These are phyloP conservation scores for Escallonia herrerae DNA, from an alignment of 129 eudicot species.

Conservation along the genomic window DNA sequence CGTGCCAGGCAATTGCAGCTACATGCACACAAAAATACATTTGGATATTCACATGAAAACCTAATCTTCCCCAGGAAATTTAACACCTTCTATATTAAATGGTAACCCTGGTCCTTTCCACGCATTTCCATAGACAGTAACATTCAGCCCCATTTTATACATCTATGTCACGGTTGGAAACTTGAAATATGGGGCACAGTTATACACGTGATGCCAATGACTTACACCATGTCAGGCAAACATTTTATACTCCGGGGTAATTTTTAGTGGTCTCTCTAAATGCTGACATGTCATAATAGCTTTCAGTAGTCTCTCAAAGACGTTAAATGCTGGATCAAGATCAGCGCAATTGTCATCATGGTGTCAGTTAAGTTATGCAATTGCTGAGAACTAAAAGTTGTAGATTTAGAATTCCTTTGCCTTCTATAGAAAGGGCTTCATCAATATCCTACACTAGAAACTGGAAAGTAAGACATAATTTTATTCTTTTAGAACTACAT, in stretches of 20 bases:
- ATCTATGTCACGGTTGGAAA: too few species aligned
- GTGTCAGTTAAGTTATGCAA: background rate
- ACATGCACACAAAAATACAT: constrained; percentile 1
- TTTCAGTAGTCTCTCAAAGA: too few species aligned
- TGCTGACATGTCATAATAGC: too few species aligned
- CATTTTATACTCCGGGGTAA: too few species aligned
- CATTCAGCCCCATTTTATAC: background rate
- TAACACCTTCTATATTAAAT: background rate
- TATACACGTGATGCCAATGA: too few species aligned
- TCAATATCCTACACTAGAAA: background rate
- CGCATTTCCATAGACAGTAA: background rate
- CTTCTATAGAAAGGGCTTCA: background rate
- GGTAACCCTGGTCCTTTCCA: background rate
- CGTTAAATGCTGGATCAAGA: background rate
- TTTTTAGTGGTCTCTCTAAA: too few species aligned
- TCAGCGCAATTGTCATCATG: background rate
- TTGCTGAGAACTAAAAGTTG: background rate
- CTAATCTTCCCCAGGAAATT: background rate
- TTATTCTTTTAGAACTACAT: background rate
- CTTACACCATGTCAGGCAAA: too few species aligned
- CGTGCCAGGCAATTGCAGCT: constrained; percentile 59
- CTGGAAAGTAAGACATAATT: background rate
- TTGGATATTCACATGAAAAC: background rate
- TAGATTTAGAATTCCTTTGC: too few species aligned
- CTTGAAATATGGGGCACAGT: too few species aligned